Conservation (phyloP, 768 basidiomycete species). For the Kockovaella imperatae region DNA sequence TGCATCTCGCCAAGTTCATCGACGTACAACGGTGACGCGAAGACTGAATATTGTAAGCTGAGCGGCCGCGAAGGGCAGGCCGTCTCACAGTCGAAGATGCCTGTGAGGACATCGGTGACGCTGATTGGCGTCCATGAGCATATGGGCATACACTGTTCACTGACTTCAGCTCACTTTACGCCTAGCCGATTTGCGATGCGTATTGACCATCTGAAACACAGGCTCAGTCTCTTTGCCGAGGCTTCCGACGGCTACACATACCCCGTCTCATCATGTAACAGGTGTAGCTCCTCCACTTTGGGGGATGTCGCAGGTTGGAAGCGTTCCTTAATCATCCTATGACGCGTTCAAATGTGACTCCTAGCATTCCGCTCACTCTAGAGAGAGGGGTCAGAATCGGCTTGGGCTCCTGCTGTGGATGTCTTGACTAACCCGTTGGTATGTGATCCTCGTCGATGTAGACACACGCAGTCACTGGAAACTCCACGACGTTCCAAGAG, state of each 20-base stretch:
- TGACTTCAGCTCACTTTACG: slow-evolving; percentile 14
- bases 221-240: background rate
- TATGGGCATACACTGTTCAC: background rate
- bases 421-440: slow-evolving; percentile 22
- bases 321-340: slow-evolving; percentile 23
- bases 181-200: slow-evolving; percentile 25
- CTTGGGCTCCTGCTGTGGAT: background rate
- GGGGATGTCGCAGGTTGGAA: slow-evolving; percentile 27
- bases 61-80: background rate
- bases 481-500: slow-evolving; percentile 26
- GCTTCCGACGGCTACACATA: slow-evolving; percentile 1
- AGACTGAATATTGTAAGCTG: slow-evolving; percentile 9
- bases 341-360: background rate
- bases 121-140: too few species aligned
- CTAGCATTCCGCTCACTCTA: background rate
- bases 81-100: slow-evolving; percentile 26
- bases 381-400: background rate
- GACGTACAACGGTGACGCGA: slow-evolving; percentile 26
- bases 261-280: slow-evolving; percentile 20
- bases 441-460: slow-evolving; percentile 28
- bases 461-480: slow-evolving; percentile 22
- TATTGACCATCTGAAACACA: slow-evolving; percentile 14
- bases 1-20: slow-evolving; percentile 33
- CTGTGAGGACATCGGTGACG: slow-evolving; percentile 21
- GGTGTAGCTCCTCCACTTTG: slow-evolving; percentile 23